phyloP scores from a whole-genome alignment of 805 yeast species.

The Candida chilensis region DNA sequence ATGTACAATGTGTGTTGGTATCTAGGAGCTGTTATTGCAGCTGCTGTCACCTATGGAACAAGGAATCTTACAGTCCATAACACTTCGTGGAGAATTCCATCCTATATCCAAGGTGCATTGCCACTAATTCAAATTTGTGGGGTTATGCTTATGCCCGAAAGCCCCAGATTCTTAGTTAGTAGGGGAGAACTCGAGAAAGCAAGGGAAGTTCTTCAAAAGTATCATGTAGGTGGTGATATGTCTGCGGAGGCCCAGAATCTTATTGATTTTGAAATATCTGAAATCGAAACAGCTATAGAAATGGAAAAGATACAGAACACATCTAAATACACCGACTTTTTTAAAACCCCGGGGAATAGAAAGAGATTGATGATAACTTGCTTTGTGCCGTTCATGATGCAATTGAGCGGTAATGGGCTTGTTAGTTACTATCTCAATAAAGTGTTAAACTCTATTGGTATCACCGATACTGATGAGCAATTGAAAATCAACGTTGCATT shows the following conservation, averaged over 20 bases:
- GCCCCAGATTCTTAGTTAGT: too few species aligned
- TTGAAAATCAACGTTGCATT: constrained; percentile 42
- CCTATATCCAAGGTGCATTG: constrained; percentile 37
- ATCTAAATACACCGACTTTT: constrained; percentile 27
- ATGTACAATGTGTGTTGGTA: constrained; percentile 44
- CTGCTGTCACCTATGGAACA: constrained; percentile 42
- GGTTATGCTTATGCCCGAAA: too few species aligned
- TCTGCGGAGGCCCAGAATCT: too few species aligned
- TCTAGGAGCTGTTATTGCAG: constrained; percentile 43
- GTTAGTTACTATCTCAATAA: constrained; percentile 40
- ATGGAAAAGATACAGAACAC: constrained; percentile 22
- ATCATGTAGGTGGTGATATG: too few species aligned
- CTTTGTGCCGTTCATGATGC: constrained; percentile 26
- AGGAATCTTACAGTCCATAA: constrained; percentile 22
- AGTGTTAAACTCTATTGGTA: constrained; percentile 45
- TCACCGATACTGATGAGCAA: constrained; percentile 32
- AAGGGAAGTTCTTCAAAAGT: too few species aligned
- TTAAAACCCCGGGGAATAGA: constrained; percentile 25
- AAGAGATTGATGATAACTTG: constrained; percentile 27
- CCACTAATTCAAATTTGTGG: constrained; percentile 33
- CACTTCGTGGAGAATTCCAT: constrained; percentile 48
- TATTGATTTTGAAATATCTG: constrained; percentile 27
- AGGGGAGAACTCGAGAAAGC: too few species aligned
- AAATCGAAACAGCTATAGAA: constrained; percentile 28
- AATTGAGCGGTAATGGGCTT: constrained; percentile 43